Evolutionary conservation across 164 flowering plant species (phyloP), one percentile per base, ranked within the genome.

Genomic region (Chloranthus sessilifolius): DNA sequence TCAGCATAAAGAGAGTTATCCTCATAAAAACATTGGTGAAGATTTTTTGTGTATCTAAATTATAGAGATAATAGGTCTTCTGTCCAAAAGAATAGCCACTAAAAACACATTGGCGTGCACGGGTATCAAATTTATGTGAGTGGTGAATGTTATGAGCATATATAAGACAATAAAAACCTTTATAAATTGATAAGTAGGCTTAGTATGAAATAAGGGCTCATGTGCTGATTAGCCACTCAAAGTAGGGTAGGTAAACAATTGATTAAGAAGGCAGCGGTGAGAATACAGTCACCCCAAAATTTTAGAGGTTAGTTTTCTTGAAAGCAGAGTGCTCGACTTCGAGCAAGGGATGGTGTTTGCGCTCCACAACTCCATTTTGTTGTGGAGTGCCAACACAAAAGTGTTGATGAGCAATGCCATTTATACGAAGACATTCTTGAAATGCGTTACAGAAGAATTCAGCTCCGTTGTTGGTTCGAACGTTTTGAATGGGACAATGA

Each of bases 31-130:
- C n/a, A 49, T 16, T 7, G 10, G 6, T 34, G 22, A 15, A 49
- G 3, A 40, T 49, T 4, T 5, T 1, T 5, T 22, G 29, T 3
- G 21, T 31, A 21, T 21, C 38, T 7, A 34, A 2, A 16, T 49
- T 26, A 11, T 20, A 49, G n/a, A 49, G 1, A 16, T 49, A 24
- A 11, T 20, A 49, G n/a, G 33, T 27, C 8, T 49, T 33, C 12
- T 49, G 40, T 8, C 40, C 27, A 49, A 31, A 49, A 10, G 41
- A 40, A 34, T 49, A 49, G 14, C 53, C 53, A 49, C 20, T 34
- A 24, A 31, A 49, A 4, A 31, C 17, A 17, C 17, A 21, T 1
- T 0, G 27, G 7, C 15, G 26, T 1, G 28, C 40, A 8, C 28
- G 40, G 14, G 19, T 5, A 11, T 49, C 53, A 34, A 34, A 31